phyloP scores from a whole-genome alignment of 2,329 filamentous ascomycete genomes.

The Talaromyces sp. region DNA sequence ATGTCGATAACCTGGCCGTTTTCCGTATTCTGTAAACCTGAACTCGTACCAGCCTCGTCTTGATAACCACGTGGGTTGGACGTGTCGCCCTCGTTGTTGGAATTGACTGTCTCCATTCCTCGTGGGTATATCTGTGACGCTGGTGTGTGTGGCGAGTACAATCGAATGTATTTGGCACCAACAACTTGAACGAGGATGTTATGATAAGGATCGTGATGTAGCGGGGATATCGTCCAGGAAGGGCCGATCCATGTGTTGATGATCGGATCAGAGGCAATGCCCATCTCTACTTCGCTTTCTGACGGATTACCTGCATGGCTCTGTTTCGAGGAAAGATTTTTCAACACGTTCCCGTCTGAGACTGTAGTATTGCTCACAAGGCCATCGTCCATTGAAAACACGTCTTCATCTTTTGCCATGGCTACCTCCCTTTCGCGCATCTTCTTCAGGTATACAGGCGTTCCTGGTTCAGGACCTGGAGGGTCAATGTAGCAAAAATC shows the following conservation, averaged over 20 bases:
- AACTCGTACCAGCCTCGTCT: background rate
- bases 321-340: slow-evolving; percentile 9
- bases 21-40: background rate
- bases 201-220: slow-evolving; percentile 92
- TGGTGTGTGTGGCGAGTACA: slow-evolving; percentile 68
- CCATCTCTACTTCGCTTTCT: slow-evolving; percentile 16
- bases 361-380: background rate
- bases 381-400: background rate
- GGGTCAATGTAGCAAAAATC: slow-evolving; percentile 77
- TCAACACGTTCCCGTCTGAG: background rate
- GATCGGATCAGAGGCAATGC: slow-evolving; percentile 49
- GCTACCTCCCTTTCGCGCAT: slow-evolving; percentile 21
- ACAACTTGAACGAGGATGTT: slow-evolving; percentile 88
- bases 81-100: slow-evolving; percentile 5
- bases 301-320: slow-evolving; percentile 12
- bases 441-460: slow-evolving; percentile 41
- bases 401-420: slow-evolving; percentile 14
- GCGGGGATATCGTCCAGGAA: slow-evolving; percentile 76
- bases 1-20: slow-evolving; percentile 60
- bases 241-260: slow-evolving; percentile 95
- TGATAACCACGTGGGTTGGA: background rate
- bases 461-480: slow-evolving; percentile 50
- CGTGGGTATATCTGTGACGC: slow-evolving; percentile 37
- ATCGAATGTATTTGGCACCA: slow-evolving; percentile 82
- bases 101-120: slow-evolving; percentile 33